Evolutionary conservation across 2,329 filamentous ascomycete species (phyloP), one percentile per base, ranked within the genome.

Genomic region (Dothistroma septosporum): DNA sequence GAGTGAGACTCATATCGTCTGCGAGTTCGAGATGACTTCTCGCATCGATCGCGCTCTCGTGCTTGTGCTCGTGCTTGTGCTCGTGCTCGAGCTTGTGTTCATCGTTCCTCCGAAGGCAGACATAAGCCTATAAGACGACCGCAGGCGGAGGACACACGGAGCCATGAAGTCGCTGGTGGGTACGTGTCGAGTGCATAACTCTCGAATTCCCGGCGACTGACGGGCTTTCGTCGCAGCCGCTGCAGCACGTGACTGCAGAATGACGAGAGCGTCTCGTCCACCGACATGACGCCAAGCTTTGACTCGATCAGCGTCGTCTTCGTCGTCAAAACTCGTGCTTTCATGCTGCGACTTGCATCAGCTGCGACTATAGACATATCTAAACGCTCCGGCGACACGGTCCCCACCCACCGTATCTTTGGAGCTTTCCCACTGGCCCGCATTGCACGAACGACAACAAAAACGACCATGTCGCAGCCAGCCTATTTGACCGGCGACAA

Each of bases 401-500:
- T 44, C 11, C 16, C 14, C 16, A 6, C 14, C 10, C 7, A 16
- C n/a, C 37, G 37, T n/a, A 12, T 12, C 32, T 19, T 28, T 16
- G 41, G 8, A 1, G 41, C 41, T n/a, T 19, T 9, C 3, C n/a
- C n/a, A 4, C 14, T n/a, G 8, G 14, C 4, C 4, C 41, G 41
- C 41, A 44, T 14, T 9, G 7, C 12, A 9, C n/a, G 41, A 7
- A n/a, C 41, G 16, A n/a, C 41, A n/a, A 19, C 8, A 16, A n/a
- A 16, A 9, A 12, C 28, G 24, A 32, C 21, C 24, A 60, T 60
- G 58, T 12, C 58, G 24, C 35, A 48, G 46, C 60, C 65, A 22
- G 55, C 55, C 69, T 85, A 92, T 73, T 82, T 99, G 66, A 93
- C 88, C 41, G 92, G 92, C 74, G 87, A 97, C 73, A 83, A 83